A percentile compares a stretch with the other conserved stretches of the same genome.
These are phyloP conservation scores for Plasmodium yoelii DNA, from an alignment of 169 alveolate genomes.

Conservation along the genomic window DNA sequence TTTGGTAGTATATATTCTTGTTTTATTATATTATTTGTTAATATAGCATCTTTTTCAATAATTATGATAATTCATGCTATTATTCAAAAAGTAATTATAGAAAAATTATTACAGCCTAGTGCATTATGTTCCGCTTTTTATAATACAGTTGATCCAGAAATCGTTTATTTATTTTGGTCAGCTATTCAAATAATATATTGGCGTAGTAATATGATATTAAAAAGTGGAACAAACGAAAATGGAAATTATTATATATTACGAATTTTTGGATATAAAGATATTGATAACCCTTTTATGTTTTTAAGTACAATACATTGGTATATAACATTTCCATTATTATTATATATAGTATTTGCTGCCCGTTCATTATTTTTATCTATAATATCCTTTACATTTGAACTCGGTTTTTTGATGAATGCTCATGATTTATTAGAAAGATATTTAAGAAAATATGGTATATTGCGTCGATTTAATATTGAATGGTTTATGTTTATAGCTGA, in stretches of 20 bases:
- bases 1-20: conserved; percentile 65
- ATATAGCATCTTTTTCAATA: conserved; percentile 44
- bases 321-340: conserved; percentile 51
- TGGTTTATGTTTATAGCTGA: conserved; percentile 77
- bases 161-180: conserved; percentile 84
- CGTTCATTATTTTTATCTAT: conserved; percentile 59
- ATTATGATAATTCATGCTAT: conserved; percentile 66
- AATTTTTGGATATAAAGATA: conserved; percentile 66
- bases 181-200: conserved; percentile 81
- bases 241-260: conserved; percentile 32
- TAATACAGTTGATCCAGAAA: conserved; percentile 83
- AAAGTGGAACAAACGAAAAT: conserved; percentile 17
- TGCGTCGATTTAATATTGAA: conserved; percentile 63
- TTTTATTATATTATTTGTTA: conserved; percentile 43
- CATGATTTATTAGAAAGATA: conserved; percentile 61
- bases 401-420: conserved; percentile 72
- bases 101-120: conserved; percentile 75
- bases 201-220: conserved; percentile 72
- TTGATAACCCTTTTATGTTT: conserved; percentile 42
- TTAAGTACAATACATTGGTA: conserved; percentile 25
- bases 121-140: conserved; percentile 82
- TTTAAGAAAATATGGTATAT: conserved; percentile 56
- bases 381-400: conserved; percentile 59
- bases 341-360: conserved; percentile 70
- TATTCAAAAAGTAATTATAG: conserved; percentile 68